Evolutionary conservation across 768 basidiomycete genomes (phyloP), one percentile per base, ranked within the genome.

Genomic region (Fomitopsis serialis): DNA sequence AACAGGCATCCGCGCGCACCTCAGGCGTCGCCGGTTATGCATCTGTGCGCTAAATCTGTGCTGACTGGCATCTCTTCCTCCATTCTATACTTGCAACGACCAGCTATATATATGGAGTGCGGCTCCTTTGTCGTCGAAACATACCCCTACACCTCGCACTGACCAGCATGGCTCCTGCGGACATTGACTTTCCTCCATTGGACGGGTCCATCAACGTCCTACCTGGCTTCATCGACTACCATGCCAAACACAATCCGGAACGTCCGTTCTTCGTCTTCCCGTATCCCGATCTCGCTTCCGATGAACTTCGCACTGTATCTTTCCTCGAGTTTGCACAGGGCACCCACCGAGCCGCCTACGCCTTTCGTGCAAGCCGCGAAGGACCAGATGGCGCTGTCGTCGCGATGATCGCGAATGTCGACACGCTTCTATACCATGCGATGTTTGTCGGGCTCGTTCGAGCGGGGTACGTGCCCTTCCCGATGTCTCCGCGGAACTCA

Each of bases 401-500:
- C 32, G 45, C 32, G n/a, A 21, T 53, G 9, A 15, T 53, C n/a
- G 21, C 44, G 17, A 53, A 46, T 29, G 8, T 25, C 34, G 52
- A 46, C 24, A 35, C 52, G 23, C 21, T 53, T 2, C 52, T 53
- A 5, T 53, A 53, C 35, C 44, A 45, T 21, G 42, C 50, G 10
- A 44, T 53, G 2, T 6, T 46, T 19, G 52, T 42, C 32, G 52
- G 52, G 12, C 43, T 53, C 23, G 37, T 46, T 13, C 43, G 43
- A 9, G 52, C 52, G 25, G 52, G 52, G 21, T 25, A 34, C 22
- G 44, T 53, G 8, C 50, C 54, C 9, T 65, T 65, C 54, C 58
- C 63, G 3, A 51, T 68, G 17, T 64, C 66, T 0, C 49, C 61
- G 4, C 61, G 61, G 29, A 68, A 66, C 52, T 65, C 62, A 8